Evolutionary conservation across 2,329 filamentous ascomycete species (phyloP).

Genomic region (Epicoccum nigrum): DNA sequence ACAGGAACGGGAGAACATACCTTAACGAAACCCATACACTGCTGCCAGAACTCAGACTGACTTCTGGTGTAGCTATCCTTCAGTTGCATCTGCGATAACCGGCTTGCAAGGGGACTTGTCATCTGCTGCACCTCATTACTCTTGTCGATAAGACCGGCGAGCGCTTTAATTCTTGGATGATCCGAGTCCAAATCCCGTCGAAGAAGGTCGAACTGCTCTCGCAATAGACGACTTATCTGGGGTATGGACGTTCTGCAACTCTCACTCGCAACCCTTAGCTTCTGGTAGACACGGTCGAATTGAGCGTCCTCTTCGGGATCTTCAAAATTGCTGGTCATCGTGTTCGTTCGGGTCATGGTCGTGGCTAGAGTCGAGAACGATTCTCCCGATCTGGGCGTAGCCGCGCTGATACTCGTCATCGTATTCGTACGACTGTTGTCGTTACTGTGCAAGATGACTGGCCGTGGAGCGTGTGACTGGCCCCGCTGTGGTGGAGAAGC

Average conservation of each 20-base stretch:
- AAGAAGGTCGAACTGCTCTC: conserved; percentile 36
- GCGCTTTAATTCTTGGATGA: conserved; percentile 42
- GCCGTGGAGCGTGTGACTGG: conserved; percentile 42
- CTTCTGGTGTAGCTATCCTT: conserved; percentile 80
- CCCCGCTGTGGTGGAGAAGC: conserved; percentile 43
- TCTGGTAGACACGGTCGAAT: conserved; percentile 83
- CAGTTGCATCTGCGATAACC: conserved; percentile 80
- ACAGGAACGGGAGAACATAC: no score
- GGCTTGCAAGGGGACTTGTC: conserved; percentile 72
- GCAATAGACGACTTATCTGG: conserved; percentile 41
- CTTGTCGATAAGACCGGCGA: conserved; percentile 70
- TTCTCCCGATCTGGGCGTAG: conserved; percentile 82
- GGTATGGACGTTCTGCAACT: conserved; percentile 75
- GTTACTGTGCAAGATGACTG: conserved; percentile 52
- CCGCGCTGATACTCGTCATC: conserved; percentile 54
- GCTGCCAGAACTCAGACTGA: conserved; percentile 67
- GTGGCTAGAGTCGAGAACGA: conserved; percentile 69
- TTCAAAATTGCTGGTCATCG: conserved; percentile 66
- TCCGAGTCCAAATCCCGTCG: conserved; percentile 43
- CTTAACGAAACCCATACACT: conserved; percentile 76
- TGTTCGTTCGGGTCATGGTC: conserved; percentile 52
- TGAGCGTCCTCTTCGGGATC: conserved; percentile 74
- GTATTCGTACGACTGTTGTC: conserved; percentile 61
- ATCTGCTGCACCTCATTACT: conserved; percentile 74
- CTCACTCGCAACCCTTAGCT: conserved; percentile 75